Base-by-base conservation (phyloP, 169 alveolate genomes). In the Plasmodium gonderi region DNA sequence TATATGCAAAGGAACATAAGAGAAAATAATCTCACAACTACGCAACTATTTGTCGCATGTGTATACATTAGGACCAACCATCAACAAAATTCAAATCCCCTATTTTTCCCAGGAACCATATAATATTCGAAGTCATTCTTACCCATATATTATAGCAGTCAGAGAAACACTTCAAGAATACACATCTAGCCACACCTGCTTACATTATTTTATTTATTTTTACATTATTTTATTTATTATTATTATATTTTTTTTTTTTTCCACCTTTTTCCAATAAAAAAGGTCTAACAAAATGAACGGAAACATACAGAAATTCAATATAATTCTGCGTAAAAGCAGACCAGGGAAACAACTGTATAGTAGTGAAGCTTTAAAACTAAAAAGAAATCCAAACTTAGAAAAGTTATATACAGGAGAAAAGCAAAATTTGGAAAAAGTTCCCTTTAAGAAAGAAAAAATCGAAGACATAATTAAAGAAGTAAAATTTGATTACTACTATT, bases 401-500 rank as follows among this genome's bases (percentile, higher is more conserved):
- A 90, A 90, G 69, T 44, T 90, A 76, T 90, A 90, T 44, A 65
- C 75, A 44, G 94, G 94, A 38, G 90, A 90, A 64, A 90, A 90
- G 51, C 96, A 94, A n/a, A 80, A 91, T 33, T 95, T 90, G 87
- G 72, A 49, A 38, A 65, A 82, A 75, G 97, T 96, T 26, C 91
- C 96, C 0, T 96, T 96, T 76, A 90, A 91, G 51, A 94, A 95
- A 79, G 98, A 96, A 78, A 96, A 96, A 74, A 76, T 96, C 26
- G 96, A 94, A 77, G 91, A 65, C 12, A 92, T 96, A 23, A 91
- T 96, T 91, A 83, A 80, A 64, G 97, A 96, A 79, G 98, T 96
- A 23, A 96, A 96, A 64, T 96, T 96, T 81, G 95, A 94, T 90
- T 96, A 92, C 81, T 96, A 96, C 90, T 95, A 95, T 96, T 82